Evolutionary conservation across 1,284 basidiomycete species (phyloP), one percentile per base, ranked within the genome.

Genomic region (Pascua guehoae): DNA sequence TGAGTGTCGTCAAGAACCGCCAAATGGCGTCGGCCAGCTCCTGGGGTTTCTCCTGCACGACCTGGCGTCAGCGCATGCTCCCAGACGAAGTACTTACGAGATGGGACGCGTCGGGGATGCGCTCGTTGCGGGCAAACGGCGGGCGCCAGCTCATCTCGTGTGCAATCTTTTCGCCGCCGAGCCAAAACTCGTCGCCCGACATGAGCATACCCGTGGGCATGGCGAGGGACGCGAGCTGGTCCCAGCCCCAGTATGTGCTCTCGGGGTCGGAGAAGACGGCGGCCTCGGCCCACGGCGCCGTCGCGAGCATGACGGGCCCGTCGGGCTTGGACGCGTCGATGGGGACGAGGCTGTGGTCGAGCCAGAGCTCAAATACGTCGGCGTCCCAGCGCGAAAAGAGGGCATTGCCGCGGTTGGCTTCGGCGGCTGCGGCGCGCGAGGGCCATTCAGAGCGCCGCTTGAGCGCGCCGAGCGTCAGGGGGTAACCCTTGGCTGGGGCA

Each of bases 371-470:
- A 39, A 95, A 81, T 4, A 85, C 85, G 0, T 79, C 81, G 0
- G 84, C 82, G 67, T 92, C 81, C 69, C 70, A 75, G 4, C 44
- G 16, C 36, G 49, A 56, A 63, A 68, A 73, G 47, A 69, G 65
- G 0, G 69, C 63, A 12, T 80, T 83, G 38, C 80, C 73, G 39
- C 76, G 66, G 64, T 91, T 84, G 1, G 75, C 71, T n/a, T 68
- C 66, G 3, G 81, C 69, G 0, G 88, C 91, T 56, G 85, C 86
- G 47, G 85, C 82, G 43, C 88, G 55, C 17, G 41, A 38, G 4
- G 81, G 59, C 88, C 89, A 92, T 8, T 76, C 73, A 2, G 82
- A 79, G 42, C 87, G 82, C 16, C 91, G 81, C 43, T 74, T 72
- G n/a, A 91, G 70, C 0, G 87, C 86, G 12, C 81, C 82, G 1